A percentile compares a stretch with the other conserved stretches of the same genome.
phyloP scores from a whole-genome alignment of 768 basidiomycete species.

The Imleria badia region DNA sequence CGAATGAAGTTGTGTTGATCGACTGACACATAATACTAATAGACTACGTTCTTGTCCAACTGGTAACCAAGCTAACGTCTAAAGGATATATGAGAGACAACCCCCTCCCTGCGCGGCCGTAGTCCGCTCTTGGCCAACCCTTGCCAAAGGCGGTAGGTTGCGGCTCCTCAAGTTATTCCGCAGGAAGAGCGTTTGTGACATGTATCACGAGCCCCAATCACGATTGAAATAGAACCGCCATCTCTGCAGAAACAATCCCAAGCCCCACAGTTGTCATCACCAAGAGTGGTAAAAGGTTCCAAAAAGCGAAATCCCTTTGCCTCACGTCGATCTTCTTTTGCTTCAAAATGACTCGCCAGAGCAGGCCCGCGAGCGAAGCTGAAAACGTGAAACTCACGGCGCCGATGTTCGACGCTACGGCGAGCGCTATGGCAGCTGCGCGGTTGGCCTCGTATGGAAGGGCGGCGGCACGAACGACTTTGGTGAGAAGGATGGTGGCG shows the following conservation, averaged over 20 bases:
- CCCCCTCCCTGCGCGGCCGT: no score
- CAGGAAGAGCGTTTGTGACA: neutral
- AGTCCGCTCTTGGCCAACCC: neutral
- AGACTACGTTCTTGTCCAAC: no score
- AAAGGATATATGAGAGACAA: no score
- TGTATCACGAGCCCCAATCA: neutral
- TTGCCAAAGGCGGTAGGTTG: neutral
- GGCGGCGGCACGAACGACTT: slow-evolving; percentile 59
- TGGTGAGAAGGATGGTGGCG: slow-evolving; percentile 84
- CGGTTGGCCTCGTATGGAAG: slow-evolving; percentile 37
- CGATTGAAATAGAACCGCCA: slow-evolving; percentile 49
- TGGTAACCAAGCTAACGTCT: no score
- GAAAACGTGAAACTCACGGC: slow-evolving; percentile 90
- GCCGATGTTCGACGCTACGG: slow-evolving; percentile 86
- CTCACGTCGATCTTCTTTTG: slow-evolving; percentile 70
- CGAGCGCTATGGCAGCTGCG: slow-evolving; percentile 70
- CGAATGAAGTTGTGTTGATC: no score
- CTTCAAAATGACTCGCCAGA: slow-evolving; percentile 75
- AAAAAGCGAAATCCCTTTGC: slow-evolving; percentile 63
- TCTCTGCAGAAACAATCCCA: slow-evolving; percentile 73
- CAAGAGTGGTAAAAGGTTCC: slow-evolving; percentile 68
- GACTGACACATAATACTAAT: no score
- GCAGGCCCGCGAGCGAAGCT: slow-evolving; percentile 83
- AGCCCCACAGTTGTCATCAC: slow-evolving; percentile 67
- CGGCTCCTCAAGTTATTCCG: no score